phyloP scores from a whole-genome alignment of 179 eudicot genomes.

The Corrigiola litoralis region DNA sequence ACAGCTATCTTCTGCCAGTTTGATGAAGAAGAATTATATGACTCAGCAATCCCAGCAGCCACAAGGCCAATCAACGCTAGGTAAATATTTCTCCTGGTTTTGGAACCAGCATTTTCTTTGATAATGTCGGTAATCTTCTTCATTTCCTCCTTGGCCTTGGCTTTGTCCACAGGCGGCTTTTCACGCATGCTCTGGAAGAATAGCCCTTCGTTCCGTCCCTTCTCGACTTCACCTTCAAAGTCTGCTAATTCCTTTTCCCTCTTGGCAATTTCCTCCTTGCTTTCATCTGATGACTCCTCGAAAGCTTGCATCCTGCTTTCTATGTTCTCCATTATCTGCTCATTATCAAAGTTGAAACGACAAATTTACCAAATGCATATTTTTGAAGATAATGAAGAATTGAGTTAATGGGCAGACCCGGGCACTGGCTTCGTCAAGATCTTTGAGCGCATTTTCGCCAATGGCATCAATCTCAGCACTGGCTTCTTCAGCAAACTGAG shows the following conservation, averaged over 20 bases:
- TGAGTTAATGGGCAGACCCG: slow-evolving; percentile 46
- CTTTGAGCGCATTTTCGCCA: slow-evolving; percentile 76
- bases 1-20: slow-evolving; percentile 56
- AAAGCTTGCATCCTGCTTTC: slow-evolving; percentile 87
- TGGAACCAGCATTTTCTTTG: slow-evolving; percentile 46
- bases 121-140: slow-evolving; percentile 45
- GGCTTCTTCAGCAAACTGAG: slow-evolving; percentile 87
- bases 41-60: slow-evolving; percentile 53
- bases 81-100: slow-evolving; percentile 62
- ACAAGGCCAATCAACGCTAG: slow-evolving; percentile 53
- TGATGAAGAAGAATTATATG: slow-evolving; percentile 43
- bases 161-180: slow-evolving; percentile 37
- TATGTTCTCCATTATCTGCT: slow-evolving; percentile 84
- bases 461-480: slow-evolving; percentile 70
- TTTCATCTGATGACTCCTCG: slow-evolving; percentile 63
- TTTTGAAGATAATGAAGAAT: not conserved
- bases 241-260: slow-evolving; percentile 56
- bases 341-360: slow-evolving; percentile 17
- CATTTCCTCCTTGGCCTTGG: slow-evolving; percentile 54
- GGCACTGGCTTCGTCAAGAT: slow-evolving; percentile 77
- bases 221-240: slow-evolving; percentile 55
- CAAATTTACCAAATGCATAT: not conserved
- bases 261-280: slow-evolving; percentile 53
- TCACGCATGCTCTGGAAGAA: slow-evolving; percentile 65
- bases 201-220: slow-evolving; percentile 66